phyloP scores from a whole-genome alignment of 768 basidiomycete species.

The Hydnum rufescens region DNA sequence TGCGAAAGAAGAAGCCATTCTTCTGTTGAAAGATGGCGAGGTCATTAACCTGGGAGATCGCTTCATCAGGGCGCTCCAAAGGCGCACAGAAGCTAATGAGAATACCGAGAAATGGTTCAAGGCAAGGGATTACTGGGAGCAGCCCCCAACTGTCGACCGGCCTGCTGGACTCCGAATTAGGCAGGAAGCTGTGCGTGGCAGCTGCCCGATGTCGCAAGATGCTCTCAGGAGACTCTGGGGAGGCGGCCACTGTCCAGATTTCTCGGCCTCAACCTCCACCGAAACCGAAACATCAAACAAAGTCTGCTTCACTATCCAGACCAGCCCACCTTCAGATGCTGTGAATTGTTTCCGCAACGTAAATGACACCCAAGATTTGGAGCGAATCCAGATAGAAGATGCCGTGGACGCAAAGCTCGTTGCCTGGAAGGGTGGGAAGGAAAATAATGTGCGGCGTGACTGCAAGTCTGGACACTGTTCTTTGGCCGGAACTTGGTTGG shows the following conservation, averaged over 20 bases:
- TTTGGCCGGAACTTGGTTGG: slow-evolving; percentile 70
- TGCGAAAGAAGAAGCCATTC: slow-evolving; percentile 9
- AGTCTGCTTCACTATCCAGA: too few species aligned
- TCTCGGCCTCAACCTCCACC: slow-evolving; percentile 10
- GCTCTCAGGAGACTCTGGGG: slow-evolving; percentile 20
- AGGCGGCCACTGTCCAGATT: slow-evolving; percentile 10
- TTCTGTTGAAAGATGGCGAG: slow-evolving; percentile 21
- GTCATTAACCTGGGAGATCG: slow-evolving; percentile 53
- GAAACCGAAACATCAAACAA: slow-evolving; percentile 16
- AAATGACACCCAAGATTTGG: slow-evolving; percentile 57
- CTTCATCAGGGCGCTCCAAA: slow-evolving; percentile 57
- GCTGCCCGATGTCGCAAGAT: slow-evolving; percentile 57
- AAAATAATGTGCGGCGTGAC: slow-evolving; percentile 73
- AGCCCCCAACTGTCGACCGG: slow-evolving; percentile 34
- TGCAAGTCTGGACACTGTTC: slow-evolving; percentile 61
- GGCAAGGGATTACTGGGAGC: slow-evolving; percentile 68
- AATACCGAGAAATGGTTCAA: slow-evolving; percentile 72
- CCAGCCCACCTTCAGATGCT: slow-evolving; percentile 32
- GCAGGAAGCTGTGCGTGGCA: slow-evolving; percentile 49
- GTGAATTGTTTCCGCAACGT: slow-evolving; percentile 46
- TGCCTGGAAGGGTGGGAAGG: slow-evolving; percentile 78
- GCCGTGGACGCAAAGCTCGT: slow-evolving; percentile 45
- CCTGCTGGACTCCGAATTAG: slow-evolving; percentile 28
- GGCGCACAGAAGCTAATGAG: slow-evolving; percentile 74
- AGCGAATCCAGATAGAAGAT: slow-evolving; percentile 57